Evolutionary conservation across 2,329 filamentous ascomycete species (phyloP).

Genomic region (Fusarium globosum): DNA sequence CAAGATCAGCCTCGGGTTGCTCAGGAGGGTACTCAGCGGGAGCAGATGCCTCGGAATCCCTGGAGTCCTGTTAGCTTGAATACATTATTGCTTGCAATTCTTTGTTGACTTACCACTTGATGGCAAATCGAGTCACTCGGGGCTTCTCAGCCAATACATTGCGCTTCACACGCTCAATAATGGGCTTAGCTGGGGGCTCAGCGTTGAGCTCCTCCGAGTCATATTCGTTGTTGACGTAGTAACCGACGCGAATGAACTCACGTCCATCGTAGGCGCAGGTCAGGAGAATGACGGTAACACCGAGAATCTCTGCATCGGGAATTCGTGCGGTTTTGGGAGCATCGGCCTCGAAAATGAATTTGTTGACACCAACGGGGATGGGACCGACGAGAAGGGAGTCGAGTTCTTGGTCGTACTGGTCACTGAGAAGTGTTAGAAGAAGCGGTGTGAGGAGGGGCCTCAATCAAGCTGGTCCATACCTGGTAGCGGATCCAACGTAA

Average conservation of each 20-base stretch:
- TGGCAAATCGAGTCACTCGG: slow-evolving; percentile 94
- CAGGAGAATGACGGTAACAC: slow-evolving; percentile 95
- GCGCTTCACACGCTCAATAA: slow-evolving; percentile 90
- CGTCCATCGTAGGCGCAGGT: slow-evolving; percentile 96
- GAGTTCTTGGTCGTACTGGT: slow-evolving; percentile 98
- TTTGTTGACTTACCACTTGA: slow-evolving; percentile 84
- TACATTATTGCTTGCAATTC: background rate
- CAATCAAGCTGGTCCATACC: slow-evolving; percentile 67
- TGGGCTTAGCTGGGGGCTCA: slow-evolving; percentile 90
- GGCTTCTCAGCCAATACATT: slow-evolving; percentile 98
- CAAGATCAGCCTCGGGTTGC: slow-evolving; percentile 92
- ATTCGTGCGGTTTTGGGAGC: slow-evolving; percentile 91
- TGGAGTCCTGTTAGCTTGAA: slow-evolving; percentile 51
- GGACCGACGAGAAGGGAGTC: slow-evolving; percentile 96
- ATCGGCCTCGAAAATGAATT: slow-evolving; percentile 97
- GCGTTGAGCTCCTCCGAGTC: slow-evolving; percentile 88
- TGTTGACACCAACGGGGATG: slow-evolving; percentile 98
- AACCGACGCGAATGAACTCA: slow-evolving; percentile 97
- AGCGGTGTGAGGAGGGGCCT: slow-evolving; percentile 25
- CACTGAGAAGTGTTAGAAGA: slow-evolving; percentile 62
- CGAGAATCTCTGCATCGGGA: slow-evolving; percentile 93
- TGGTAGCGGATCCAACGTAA: slow-evolving; percentile 97
- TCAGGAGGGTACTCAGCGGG: slow-evolving; percentile 97
- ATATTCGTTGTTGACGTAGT: slow-evolving; percentile 99
- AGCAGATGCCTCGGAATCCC: slow-evolving; percentile 97